These are phyloP conservation scores for Solanum paucissectum DNA, from an alignment of 257 asterid genomes.

Conservation along the genomic window DNA sequence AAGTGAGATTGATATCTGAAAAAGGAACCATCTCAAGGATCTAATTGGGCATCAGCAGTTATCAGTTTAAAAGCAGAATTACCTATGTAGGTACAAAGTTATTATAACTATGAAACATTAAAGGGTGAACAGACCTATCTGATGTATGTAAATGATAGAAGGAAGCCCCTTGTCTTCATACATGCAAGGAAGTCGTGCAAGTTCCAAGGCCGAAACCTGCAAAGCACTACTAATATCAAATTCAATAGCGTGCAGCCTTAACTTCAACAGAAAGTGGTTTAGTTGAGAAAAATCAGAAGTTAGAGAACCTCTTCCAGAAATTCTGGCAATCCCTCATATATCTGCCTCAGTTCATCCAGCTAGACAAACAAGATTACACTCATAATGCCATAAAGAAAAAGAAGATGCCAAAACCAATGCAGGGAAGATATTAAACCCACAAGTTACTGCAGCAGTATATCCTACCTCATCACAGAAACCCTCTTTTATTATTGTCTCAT, in stretches of 20 bases:
- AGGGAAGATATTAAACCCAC: background rate
- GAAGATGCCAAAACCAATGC: background rate
- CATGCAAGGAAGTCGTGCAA: slow-evolving; percentile 68
- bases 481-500: slow-evolving; percentile 82
- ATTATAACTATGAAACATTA: background rate
- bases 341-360: slow-evolving; percentile 98
- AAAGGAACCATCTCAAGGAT: background rate
- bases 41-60: background rate
- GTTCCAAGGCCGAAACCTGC: slow-evolving; percentile 86
- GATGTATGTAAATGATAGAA: slow-evolving; percentile 76
- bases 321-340: slow-evolving; percentile 92
- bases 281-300: slow-evolving; percentile 9
- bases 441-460: background rate
- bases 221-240: slow-evolving; percentile 15
- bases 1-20: background rate
- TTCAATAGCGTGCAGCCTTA: background rate
- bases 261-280: background rate
- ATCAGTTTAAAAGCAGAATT: background rate
- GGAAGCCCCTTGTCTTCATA: slow-evolving; percentile 54
- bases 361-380: slow-evolving; percentile 29
- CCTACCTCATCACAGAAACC: slow-evolving; percentile 90
- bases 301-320: slow-evolving; percentile 82
- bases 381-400: background rate
- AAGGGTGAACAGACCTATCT: slow-evolving; percentile 55
- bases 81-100: background rate